Evolutionary conservation across 169 alveolate genomes (phyloP), one percentile per base, ranked within the genome.

Genomic region (Blepharisma undulans): DNA sequence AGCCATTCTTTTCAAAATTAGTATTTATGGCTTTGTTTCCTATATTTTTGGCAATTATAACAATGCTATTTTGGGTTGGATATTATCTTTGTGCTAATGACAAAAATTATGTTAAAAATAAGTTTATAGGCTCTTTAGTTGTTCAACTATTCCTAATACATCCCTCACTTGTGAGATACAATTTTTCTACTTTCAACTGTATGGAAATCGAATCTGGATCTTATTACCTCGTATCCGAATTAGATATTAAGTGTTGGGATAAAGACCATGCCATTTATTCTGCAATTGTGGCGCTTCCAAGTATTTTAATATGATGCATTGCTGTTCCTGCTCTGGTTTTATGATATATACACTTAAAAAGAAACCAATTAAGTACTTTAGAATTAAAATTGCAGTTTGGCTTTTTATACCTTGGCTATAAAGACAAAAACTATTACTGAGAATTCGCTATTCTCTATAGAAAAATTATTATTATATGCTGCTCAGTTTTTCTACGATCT

Each of bases 301-400:
- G 90, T 81, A 32, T 94, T 4, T 60, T 92, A 2, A 59, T 94
- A 0, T 93, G 95, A 94, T 95, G 93, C 21, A 61, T 94, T 71
- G 96, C 94, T 12, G 36, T 89, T 29, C 97, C 97, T n/a, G n/a
- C n/a, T n/a, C n/a, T n/a, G n/a, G n/a, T n/a, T n/a, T n/a, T n/a
- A n/a, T n/a, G n/a, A n/a, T n/a, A n/a, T n/a, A n/a, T n/a, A n/a
- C n/a, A n/a, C n/a, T n/a, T n/a, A n/a, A n/a, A n/a, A n/a, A n/a
- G n/a, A n/a, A n/a, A n/a, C n/a, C n/a, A n/a, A n/a, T n/a, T n/a
- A n/a, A n/a, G n/a, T n/a, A n/a, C n/a, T n/a, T n/a, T n/a, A n/a
- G n/a, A n/a, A n/a, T n/a, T n/a, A n/a, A n/a, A n/a, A n/a, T 89
- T 78, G 72, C 88, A 78, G 87, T 89, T 32, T 19, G 94, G 95